phyloP scores from a whole-genome alignment of 177 flowering plant genomes.

The Tripterygium wilfordii region DNA sequence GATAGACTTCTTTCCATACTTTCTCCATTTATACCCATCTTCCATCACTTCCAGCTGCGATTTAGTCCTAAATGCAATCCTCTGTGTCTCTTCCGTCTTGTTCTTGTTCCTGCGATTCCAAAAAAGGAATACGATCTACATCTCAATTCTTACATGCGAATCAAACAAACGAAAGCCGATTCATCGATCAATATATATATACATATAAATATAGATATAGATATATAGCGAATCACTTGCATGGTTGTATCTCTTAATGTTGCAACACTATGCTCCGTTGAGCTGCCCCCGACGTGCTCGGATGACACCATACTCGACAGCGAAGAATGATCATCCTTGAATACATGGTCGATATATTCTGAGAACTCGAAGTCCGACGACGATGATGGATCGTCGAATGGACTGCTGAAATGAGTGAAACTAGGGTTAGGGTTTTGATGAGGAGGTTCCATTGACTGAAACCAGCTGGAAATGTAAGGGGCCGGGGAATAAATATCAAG shows the following conservation, averaged over 20 bases:
- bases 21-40: conserved; percentile 81
- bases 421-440: conserved; percentile 14
- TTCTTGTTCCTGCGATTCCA: conserved; percentile 18
- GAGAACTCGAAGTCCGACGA: conserved; percentile 20
- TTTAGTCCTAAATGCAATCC: conserved; percentile 54
- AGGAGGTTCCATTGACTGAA: conserved; percentile 8
- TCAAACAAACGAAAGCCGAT: neutral
- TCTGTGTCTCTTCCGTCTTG: conserved; percentile 24
- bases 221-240: conserved; percentile 17
- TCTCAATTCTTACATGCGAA: neutral
- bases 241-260: conserved; percentile 13
- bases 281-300: conserved; percentile 1
- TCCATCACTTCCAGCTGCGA: conserved; percentile 59
- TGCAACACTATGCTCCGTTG: conserved; percentile 4
- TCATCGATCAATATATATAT: neutral
- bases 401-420: neutral
- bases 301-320: conserved; percentile 10
- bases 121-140: neutral
- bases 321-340: conserved; percentile 14
- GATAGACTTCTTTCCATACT: conserved; percentile 68
- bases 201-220: neutral
- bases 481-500: too few relatives aligned
- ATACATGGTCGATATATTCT: conserved; percentile 19
- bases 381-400: conserved; percentile 1
- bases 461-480: too few relatives aligned